Evolutionary conservation across 495 filamentous ascomycete species (phyloP).

Genomic region (Daldinia concentrica): DNA sequence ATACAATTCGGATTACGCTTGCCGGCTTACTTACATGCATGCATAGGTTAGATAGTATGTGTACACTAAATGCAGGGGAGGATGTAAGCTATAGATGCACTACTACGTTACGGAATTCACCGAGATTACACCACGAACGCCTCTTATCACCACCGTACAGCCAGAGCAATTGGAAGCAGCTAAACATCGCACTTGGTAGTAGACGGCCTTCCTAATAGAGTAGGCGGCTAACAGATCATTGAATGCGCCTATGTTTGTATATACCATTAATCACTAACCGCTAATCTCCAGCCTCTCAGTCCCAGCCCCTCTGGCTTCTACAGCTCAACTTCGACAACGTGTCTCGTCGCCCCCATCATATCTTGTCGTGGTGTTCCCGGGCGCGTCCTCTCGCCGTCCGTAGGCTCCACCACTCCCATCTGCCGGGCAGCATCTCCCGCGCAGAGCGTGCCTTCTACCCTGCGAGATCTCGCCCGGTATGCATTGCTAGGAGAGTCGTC

Average conservation of each 20-base stretch:
- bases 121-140: background rate
- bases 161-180: background rate
- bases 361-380: background rate
- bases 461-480: slow-evolving; percentile 18
- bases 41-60: background rate
- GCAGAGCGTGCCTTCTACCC: slow-evolving; percentile 14
- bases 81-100: no score
- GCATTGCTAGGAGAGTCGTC: slow-evolving; percentile 12
- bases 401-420: background rate
- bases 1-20: background rate
- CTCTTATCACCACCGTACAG: background rate
- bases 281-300: background rate
- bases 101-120: background rate
- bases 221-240: background rate
- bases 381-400: slow-evolving; percentile 14
- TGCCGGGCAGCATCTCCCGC: slow-evolving; percentile 1
- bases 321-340: background rate
- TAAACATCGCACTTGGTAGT: background rate
- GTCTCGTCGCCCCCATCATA: background rate
- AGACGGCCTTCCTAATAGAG: background rate
- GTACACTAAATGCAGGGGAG: no score
- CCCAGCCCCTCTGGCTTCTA: background rate
- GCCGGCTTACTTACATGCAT: background rate
- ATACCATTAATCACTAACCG: background rate
- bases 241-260: background rate